Base-by-base conservation (phyloP, 805 yeast genomes). In the Candida tibetensis region DNA sequence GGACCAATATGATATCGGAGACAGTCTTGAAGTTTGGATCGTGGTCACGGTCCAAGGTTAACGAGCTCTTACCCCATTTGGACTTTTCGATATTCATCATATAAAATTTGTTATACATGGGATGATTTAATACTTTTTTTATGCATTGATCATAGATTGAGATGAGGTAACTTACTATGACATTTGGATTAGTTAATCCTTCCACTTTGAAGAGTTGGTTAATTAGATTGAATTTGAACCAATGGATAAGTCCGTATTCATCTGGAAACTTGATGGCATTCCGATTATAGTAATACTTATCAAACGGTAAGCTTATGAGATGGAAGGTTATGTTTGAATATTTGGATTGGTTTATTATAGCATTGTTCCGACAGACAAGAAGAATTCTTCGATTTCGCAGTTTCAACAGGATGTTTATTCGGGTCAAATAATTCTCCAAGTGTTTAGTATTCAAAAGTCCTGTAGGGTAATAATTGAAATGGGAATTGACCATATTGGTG, bases 391-490 rank as follows among this genome's bases (percentile, higher is more conserved):
- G 41, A 13, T 41, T 26, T 15, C 44, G 32, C 1, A 27, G 12
- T 4, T 32, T 30, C n/a, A 58, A 34, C 9, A 37, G 33, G 3
- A 30, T 26, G 36, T 57, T 54, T 28, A 57, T 39, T 12, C 39
- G 18, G 7, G 29, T 30, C 9, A 59, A 37, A 30, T 53, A 57
- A 10, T 42, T 33, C 4, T 39, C 33, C 23, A 57, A 41, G 8
- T 47, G 51, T 3, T 40, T 17, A 2, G 60, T 42, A 38, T 47
- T 47, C 13, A 52, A 29, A 3, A 55, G 54, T 6, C 57, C 57
- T 3, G 45, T 43, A 9, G 51, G 49, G 36, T 47, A 49, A 31
- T 42, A 44, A 16, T 42, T 48, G 26, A 39, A 36, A 15, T 37
- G 28, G 8, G 15, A 13, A 13, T 21, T 30, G 5, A 33, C 37